Evolutionary conservation across 2,329 filamentous ascomycete species (phyloP).

Genomic region (Fusarium sp.): DNA sequence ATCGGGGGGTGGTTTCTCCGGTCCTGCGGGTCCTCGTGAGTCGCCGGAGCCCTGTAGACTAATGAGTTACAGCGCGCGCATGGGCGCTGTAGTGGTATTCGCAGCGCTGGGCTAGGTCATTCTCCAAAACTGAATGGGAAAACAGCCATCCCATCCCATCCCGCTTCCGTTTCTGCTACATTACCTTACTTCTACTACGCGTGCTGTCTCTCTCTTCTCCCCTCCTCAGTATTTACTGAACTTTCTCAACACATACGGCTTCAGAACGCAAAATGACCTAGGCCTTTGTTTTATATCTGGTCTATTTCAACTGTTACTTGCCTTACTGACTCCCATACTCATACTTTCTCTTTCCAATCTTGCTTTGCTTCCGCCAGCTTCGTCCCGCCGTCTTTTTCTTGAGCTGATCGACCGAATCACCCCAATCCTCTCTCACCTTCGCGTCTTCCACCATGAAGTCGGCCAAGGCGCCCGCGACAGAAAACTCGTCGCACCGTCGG

Average conservation of each 20-base stretch:
- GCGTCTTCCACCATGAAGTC: constrained; percentile 62
- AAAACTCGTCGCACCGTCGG: constrained; percentile 64
- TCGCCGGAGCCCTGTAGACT: constrained; percentile 15
- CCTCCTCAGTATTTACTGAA: constrained; percentile 34
- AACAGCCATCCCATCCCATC: constrained; percentile 32
- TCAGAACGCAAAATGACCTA: constrained; percentile 44
- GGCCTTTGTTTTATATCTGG: constrained; percentile 29
- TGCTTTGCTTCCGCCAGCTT: constrained; percentile 33
- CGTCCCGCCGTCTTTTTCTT: constrained; percentile 33
- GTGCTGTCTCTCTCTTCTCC: constrained; percentile 42
- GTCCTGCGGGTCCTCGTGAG: constrained; percentile 26
- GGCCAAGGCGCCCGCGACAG: constrained; percentile 59
- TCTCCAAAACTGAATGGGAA: constrained; percentile 44
- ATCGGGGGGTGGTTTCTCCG: constrained; percentile 43
- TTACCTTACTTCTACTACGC: constrained; percentile 30
- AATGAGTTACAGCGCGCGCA: constrained; percentile 2
- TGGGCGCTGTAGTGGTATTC: constrained; percentile 32
- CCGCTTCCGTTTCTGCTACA: constrained; percentile 34
- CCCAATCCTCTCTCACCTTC: constrained; percentile 31
- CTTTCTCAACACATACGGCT: constrained; percentile 28
- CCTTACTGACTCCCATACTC: constrained; percentile 17
- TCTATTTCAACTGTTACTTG: constrained; percentile 39
- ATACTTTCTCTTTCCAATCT: constrained; percentile 27
- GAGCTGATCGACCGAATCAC: constrained; percentile 38
- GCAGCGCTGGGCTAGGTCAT: constrained; percentile 27